phyloP scores from a whole-genome alignment of 441 rosid species.

The Eruca vesicaria region DNA sequence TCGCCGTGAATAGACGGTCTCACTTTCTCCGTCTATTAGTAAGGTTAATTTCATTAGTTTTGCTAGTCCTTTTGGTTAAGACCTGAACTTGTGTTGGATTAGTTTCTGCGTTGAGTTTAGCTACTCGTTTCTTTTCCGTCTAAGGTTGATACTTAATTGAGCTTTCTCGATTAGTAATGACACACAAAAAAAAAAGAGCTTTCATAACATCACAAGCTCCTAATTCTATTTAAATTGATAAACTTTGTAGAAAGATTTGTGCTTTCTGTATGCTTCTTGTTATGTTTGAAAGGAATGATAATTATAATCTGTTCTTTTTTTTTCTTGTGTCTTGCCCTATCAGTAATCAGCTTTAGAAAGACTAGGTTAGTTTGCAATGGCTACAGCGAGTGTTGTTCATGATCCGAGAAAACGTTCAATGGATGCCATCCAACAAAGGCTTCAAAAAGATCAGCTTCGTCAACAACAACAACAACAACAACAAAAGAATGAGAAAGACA shows the following conservation, averaged over 20 bases:
- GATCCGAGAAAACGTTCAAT: slow-evolving; percentile 50
- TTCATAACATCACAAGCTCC: not conserved
- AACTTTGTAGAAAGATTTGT: not conserved
- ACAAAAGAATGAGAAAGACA: slow-evolving; percentile 39
- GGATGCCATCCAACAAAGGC: slow-evolving; percentile 68
- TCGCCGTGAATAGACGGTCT: not conserved
- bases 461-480: slow-evolving; percentile 49
- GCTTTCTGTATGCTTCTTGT: not conserved
- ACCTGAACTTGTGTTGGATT: not conserved
- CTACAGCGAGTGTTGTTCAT: slow-evolving; percentile 19
- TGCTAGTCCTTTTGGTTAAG: slow-evolving; percentile 1
- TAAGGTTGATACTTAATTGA: not conserved
- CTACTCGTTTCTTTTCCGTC: not conserved
- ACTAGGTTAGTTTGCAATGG: slow-evolving; percentile 25
- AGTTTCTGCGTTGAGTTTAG: not conserved
- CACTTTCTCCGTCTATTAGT: not conserved
- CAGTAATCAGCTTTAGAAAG: not conserved
- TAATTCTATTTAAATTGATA: not conserved
- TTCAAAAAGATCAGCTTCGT: slow-evolving; percentile 57
- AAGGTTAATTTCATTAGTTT: not conserved
- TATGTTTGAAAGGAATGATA: not conserved
- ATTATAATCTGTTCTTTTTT: not conserved
- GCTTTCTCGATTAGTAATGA: not conserved
- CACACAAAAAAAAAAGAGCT: not conserved
- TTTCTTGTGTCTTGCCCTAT: not conserved